A percentile compares a stretch with the other conserved stretches of the same genome.
Evolutionary conservation across 164 flowering plant species (phyloP).

Genomic region (Buxus sempervirens): DNA sequence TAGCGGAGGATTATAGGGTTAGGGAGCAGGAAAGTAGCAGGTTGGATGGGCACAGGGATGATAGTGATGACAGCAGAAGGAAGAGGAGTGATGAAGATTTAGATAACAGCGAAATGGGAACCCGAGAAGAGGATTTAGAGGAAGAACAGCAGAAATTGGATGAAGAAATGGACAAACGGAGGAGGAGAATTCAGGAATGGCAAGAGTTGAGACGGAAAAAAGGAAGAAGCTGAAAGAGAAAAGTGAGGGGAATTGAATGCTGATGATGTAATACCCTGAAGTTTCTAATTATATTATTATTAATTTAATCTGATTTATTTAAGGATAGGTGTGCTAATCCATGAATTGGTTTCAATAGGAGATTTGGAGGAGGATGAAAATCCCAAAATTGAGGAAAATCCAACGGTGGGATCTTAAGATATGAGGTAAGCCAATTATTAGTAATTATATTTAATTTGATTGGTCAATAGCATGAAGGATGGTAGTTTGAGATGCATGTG

Average conservation of each 20-base stretch:
- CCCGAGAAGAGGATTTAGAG: conserved; percentile 55
- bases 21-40: conserved; percentile 32
- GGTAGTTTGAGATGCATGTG: no score
- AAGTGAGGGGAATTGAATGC: conserved; percentile 40
- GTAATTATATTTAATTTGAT: no score
- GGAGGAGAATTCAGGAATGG: conserved; percentile 96
- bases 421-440: no score
- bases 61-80: conserved; percentile 40
- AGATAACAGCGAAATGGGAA: conserved; percentile 35
- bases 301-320: no score
- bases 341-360: no score
- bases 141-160: not conserved
- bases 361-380: no score
- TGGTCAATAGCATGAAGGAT: no score
- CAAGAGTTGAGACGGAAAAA: conserved; percentile 80
- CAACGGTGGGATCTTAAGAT: no score
- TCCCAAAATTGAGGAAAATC: no score
- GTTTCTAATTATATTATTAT: no score
- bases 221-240: conserved; percentile 77
- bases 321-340: no score
- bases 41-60: conserved; percentile 53
- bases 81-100: conserved; percentile 40
- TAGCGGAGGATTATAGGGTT: not conserved
- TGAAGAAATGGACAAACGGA: not conserved
- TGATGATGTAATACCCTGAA: no score